Conservation (phyloP, 495 filamentous ascomycete genomes). For the Xylaria curta region DNA sequence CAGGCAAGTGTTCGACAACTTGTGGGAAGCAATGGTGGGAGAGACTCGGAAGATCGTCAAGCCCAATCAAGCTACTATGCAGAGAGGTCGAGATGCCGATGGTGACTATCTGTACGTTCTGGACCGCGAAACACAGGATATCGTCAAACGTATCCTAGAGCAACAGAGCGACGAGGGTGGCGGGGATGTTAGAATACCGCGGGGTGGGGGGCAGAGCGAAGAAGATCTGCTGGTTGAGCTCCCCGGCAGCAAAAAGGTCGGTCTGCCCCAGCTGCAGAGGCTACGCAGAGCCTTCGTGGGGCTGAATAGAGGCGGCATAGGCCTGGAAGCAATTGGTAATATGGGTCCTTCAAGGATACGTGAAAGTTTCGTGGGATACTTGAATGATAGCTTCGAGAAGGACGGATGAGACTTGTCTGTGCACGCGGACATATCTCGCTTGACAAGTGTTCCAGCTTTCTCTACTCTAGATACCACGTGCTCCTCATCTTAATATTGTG, state of each 20-base stretch:
- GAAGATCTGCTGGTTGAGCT: constrained; percentile 58
- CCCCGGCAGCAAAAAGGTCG: constrained; percentile 64
- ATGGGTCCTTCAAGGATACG: constrained; percentile 61
- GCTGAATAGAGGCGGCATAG: constrained; percentile 68
- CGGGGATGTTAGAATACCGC: constrained; percentile 51
- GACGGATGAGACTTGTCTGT: constrained; percentile 41
- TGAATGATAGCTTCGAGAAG: constrained; percentile 70
- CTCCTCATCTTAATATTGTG: not conserved
- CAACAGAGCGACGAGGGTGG: constrained; percentile 71
- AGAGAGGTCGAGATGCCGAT: constrained; percentile 64
- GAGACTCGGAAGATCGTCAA: constrained; percentile 64
- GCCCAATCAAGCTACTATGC: constrained; percentile 83
- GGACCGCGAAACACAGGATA: constrained; percentile 82
- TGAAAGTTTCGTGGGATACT: constrained; percentile 74
- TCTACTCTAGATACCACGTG: constrained; percentile 6
- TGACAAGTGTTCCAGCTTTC: not conserved
- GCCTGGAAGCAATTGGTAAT: constrained; percentile 53
- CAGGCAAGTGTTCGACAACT: constrained; percentile 50
- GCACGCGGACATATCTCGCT: not conserved
- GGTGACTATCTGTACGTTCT: constrained; percentile 84
- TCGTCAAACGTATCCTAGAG: constrained; percentile 75
- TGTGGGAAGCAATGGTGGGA: constrained; percentile 82
- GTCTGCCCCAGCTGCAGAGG: constrained; percentile 80
- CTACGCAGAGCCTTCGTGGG: constrained; percentile 84
- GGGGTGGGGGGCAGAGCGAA: constrained; percentile 38